phyloP scores from a whole-genome alignment of 2,329 filamentous ascomycete genomes.

The Simplicillium sp. region DNA sequence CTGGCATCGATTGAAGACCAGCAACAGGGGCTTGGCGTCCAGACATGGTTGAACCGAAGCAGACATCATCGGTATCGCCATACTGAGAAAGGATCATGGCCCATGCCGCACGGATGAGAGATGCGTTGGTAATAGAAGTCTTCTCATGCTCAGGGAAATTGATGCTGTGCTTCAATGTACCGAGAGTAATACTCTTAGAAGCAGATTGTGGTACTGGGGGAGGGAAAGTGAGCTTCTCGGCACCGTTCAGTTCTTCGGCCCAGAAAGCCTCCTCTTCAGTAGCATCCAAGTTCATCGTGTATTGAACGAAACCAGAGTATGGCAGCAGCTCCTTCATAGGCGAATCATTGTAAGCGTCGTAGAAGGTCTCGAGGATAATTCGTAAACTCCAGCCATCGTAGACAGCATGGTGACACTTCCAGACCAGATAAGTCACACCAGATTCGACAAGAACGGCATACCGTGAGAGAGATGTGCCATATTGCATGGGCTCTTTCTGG shows the following conservation, averaged over 20 bases:
- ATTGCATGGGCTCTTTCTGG: slow-evolving; percentile 5
- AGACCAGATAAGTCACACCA: slow-evolving; percentile 4
- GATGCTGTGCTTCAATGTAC: background rate
- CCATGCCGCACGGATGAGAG: slow-evolving; percentile 15
- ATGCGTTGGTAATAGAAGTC: slow-evolving; percentile 8
- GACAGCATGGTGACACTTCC: slow-evolving; percentile 25
- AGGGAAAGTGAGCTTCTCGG: background rate
- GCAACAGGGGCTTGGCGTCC: slow-evolving; percentile 15
- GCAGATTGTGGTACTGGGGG: background rate
- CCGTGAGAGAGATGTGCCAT: slow-evolving; percentile 5
- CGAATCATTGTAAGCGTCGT: slow-evolving; percentile 8
- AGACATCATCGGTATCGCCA: slow-evolving; percentile 20
- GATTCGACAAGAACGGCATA: slow-evolving; percentile 4
- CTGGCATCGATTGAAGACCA: slow-evolving; percentile 15
- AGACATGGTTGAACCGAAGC: slow-evolving; percentile 15
- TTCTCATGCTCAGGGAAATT: slow-evolving; percentile 2
- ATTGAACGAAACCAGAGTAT: slow-evolving; percentile 30
- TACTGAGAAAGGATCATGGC: slow-evolving; percentile 24
- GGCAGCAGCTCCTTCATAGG: background rate
- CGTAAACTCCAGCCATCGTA: slow-evolving; percentile 43
- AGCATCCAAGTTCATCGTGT: slow-evolving; percentile 22
- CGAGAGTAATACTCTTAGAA: background rate
- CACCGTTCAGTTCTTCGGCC: slow-evolving; percentile 22
- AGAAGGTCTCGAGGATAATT: slow-evolving; percentile 13
- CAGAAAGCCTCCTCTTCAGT: slow-evolving; percentile 23